These are phyloP conservation scores for Cercospora beticola DNA, from an alignment of 2,329 filamentous ascomycete genomes.

Conservation along the genomic window DNA sequence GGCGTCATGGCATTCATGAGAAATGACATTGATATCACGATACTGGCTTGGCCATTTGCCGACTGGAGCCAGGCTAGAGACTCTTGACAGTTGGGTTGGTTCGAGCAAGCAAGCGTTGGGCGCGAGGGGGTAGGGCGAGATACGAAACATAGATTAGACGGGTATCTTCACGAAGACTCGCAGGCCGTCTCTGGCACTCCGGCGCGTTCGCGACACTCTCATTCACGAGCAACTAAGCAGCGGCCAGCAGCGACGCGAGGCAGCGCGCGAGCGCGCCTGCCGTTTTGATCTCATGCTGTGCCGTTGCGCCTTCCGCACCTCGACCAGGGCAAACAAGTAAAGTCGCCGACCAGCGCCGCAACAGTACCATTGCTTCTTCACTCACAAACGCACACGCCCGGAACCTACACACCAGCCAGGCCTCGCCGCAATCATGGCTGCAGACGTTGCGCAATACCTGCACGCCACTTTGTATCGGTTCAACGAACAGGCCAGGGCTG, in stretches of 20 bases:
- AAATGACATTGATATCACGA: slow-evolving; percentile 12
- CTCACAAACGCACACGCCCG: neutral
- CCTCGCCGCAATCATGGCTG: slow-evolving; percentile 23
- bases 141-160: neutral
- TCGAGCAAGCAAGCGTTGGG: neutral
- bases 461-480: slow-evolving; percentile 34
- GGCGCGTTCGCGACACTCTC: neutral
- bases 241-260: neutral
- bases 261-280: neutral
- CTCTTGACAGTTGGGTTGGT: neutral
- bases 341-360: neutral
- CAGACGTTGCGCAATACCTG: slow-evolving; percentile 26
- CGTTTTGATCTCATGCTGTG: neutral
- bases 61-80: neutral
- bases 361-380: neutral
- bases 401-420: neutral
- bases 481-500: slow-evolving; percentile 20
- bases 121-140: neutral
- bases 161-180: neutral
- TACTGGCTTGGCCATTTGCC: neutral
- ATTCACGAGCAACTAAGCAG: neutral
- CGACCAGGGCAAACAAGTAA: neutral
- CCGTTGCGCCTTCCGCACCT: neutral
- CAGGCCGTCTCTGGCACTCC: neutral
- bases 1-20: slow-evolving; percentile 6